These are phyloP conservation scores for Yamadazyma diospyri DNA, from an alignment of 1,139 yeast species.

Conservation along the genomic window DNA sequence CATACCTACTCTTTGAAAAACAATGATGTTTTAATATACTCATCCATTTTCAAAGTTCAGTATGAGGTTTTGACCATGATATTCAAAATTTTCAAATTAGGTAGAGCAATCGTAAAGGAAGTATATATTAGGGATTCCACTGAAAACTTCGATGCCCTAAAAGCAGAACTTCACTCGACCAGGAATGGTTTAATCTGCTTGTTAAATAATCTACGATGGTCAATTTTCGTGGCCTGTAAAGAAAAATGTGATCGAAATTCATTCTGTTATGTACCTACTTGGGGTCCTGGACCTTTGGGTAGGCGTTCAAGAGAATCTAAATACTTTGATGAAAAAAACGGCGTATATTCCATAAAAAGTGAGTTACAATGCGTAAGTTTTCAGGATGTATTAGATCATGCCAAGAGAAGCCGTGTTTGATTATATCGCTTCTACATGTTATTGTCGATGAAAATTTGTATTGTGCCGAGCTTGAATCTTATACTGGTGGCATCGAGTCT, in stretches of 20 bases:
- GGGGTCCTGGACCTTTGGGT: constrained; percentile 57
- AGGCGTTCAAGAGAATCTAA: constrained; percentile 9
- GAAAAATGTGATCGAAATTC: constrained; percentile 39
- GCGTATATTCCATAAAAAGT: constrained; percentile 7
- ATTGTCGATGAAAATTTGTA: too few species aligned
- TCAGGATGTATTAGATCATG: constrained; percentile 5
- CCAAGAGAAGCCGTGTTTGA: too few species aligned
- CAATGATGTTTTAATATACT: constrained; percentile 44
- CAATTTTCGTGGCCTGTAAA: constrained; percentile 38
- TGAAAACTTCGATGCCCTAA: constrained; percentile 7
- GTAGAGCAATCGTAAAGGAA: constrained; percentile 20
- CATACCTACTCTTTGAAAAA: constrained; percentile 31
- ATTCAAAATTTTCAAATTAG: constrained; percentile 29
- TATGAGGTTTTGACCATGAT: constrained; percentile 26
- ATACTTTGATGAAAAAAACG: constrained; percentile 8
- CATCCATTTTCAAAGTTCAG: constrained; percentile 39
- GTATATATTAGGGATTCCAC: too few species aligned
- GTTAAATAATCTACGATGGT: constrained; percentile 28
- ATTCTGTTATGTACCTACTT: constrained; percentile 51
- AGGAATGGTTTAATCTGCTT: constrained; percentile 5
- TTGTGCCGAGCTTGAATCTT: too few species aligned
- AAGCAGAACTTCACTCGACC: not conserved
- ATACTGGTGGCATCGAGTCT: too few species aligned
- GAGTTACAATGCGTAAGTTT: constrained; percentile 12
- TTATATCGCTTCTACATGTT: too few species aligned